Evolutionary conservation across 139 green algal species (phyloP), one percentile per base, ranked within the genome.

Genomic region (Chlorella sp.): DNA sequence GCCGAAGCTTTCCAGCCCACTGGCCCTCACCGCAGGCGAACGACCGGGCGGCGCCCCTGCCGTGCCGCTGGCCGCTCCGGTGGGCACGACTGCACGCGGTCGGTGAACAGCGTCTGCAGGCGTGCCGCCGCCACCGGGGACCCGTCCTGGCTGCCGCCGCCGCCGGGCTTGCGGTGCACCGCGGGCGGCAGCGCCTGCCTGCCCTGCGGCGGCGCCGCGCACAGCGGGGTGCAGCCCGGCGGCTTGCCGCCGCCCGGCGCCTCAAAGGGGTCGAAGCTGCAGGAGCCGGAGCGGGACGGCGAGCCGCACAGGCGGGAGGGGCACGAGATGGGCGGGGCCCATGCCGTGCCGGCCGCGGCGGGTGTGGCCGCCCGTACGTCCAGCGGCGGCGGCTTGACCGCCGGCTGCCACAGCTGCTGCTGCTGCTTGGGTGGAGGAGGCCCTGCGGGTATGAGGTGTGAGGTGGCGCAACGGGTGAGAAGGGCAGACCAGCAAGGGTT

Each of bases 71-170:
- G 51, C 0, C 81, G 56, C 38, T 78, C 56, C 11, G 81, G 70
- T 20, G 81, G 81, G 57, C 81, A 86, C 16, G 69, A 80, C 51
- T 80, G 81, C 70, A 74, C 70, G n/a, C 63, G 39, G 34, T 63
- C 70, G 39, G 32, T 32, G 70, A 18, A 78, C n/a, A 15, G 41
- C 18, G 32, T 28, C 70, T 64, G 56, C 56, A 47, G 26, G 21
- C 28, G 23, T 30, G 63, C 39, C 38, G 78, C 41, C 44, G 32
- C 7, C 6, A 47, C 28, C 0, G 78, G 63, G 63, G 63, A 62
- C 18, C 34, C 28, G 18, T n/a, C 62, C 51, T 60, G 51, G 51
- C 51, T 60, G 51, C 51, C 5, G 36, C 25, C 4, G 63, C 18
- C 12, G 36, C 51, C 34, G 15, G 76, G 60, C 63, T 83, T 83